phyloP scores from a whole-genome alignment of 805 yeast species.

The Yarrowia sp. region DNA sequence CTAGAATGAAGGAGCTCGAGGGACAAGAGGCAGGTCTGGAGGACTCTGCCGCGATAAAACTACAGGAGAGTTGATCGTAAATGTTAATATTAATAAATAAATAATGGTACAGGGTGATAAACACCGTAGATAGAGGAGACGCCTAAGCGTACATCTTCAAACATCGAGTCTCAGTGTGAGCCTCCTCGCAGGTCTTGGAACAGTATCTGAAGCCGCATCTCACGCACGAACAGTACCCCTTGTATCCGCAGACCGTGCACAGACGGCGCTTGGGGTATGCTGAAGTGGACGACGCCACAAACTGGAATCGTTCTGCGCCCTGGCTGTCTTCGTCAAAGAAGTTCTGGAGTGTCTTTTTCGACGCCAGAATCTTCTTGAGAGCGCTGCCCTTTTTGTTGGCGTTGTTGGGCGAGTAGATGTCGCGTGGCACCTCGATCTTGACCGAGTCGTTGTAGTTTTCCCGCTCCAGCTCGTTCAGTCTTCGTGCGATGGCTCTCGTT shows the following conservation, averaged over 20 bases:
- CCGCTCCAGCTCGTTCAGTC: conserved; percentile 39
- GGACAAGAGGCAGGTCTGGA: neutral
- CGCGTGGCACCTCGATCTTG: conserved; percentile 38
- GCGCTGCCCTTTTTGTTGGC: conserved; percentile 5
- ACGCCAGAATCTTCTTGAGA: conserved; percentile 40
- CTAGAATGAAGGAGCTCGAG: neutral
- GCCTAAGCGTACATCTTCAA: conserved; percentile 36
- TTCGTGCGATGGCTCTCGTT: conserved; percentile 31
- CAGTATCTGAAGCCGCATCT: conserved; percentile 43
- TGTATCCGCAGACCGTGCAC: conserved; percentile 45
- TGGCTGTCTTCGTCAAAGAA: conserved; percentile 44
- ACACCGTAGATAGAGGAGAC: too few species aligned
- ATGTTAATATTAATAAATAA: neutral
- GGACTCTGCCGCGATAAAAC: neutral
- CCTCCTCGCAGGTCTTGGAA: conserved; percentile 38
- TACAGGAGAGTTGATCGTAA: neutral
- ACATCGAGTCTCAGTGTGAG: conserved; percentile 43
- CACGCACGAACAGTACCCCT: conserved; percentile 39
- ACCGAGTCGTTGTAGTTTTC: conserved; percentile 41
- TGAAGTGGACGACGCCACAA: conserved; percentile 40
- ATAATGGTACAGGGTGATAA: neutral
- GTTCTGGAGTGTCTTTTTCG: conserved; percentile 42
- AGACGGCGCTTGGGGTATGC: conserved; percentile 40
- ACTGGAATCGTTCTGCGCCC: conserved; percentile 36
- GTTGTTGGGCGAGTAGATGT: conserved; percentile 22